Base-by-base conservation (phyloP, 176 grass and related monocot species). In the Hsuehochloa calcarea region DNA sequence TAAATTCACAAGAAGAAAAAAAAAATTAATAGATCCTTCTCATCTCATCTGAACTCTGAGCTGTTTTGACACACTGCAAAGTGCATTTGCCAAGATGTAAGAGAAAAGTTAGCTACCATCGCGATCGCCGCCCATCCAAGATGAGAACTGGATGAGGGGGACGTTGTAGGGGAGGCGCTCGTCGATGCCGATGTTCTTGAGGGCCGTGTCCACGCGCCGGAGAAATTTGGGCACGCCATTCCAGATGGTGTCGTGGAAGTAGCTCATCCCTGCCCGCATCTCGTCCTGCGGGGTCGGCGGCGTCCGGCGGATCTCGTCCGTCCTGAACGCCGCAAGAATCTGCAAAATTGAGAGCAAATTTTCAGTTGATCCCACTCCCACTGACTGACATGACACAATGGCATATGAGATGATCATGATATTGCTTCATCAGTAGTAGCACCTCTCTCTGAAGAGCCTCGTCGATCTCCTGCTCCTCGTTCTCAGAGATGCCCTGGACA, bases 251-350 rank as follows among this genome's bases (percentile, higher is more conserved):
- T 93, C 88, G 34, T 96, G 88, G 84, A 96, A 93, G 70, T 96
- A 96, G 78, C 93, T 96, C 93, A 96, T 96, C 84, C 93, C 93
- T 19, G 86, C 88, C 38, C 93, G 90, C 94, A 96, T 93, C 82
- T 96, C 94, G 88, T 96, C 94, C 67, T 96, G 94, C 77, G 91
- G 94, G 31, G 87, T 82, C 38, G 94, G 91, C 75, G 86, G 94
- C 12, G 78, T 77, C 73, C 94, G 88, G 63, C 87, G 86, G 38
- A 96, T 96, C 75, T 96, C 91, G 68, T 96, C 94, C 62, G 94
- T 96, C 81, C 87, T 85, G 80, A 96, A 91, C 14, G 94, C 91
- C 86, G 94, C 94, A 6, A 90, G 94, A 68, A 96, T 96, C 94
- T 95, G 85, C 31, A 50, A 22, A 38, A 6, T 35, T 19, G 40